These are phyloP conservation scores for Clavispora asparagi DNA, from an alignment of 805 yeast species.

Conservation along the genomic window DNA sequence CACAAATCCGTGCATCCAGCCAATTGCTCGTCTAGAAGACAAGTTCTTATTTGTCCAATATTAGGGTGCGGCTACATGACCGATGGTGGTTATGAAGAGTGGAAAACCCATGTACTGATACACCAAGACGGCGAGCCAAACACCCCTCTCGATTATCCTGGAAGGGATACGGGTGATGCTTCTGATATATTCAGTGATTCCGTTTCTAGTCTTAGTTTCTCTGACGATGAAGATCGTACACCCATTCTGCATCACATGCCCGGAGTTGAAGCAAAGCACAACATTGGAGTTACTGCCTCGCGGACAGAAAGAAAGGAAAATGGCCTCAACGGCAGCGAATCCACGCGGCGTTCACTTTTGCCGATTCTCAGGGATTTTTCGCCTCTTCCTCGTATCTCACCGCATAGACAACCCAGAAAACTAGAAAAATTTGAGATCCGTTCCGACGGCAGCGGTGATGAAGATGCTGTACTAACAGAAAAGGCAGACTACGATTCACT, in stretches of 20 bases:
- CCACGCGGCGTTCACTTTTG: neutral
- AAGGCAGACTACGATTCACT: neutral
- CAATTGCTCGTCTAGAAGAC: slow-evolving; percentile 25
- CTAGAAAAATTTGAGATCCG: neutral
- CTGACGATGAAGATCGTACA: slow-evolving; percentile 2
- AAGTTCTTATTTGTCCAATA: slow-evolving; percentile 33
- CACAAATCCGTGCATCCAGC: slow-evolving; percentile 15
- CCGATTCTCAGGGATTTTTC: neutral
- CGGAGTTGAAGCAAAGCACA: neutral
- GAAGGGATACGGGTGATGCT: neutral
- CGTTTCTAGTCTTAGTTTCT: slow-evolving; percentile 4
- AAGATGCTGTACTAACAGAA: neutral
- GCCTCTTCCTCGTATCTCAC: neutral
- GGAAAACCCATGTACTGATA: slow-evolving; percentile 4
- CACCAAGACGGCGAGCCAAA: neutral
- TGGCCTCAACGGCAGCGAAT: no score
- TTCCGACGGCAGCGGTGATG: neutral
- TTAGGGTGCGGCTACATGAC: slow-evolving; percentile 38
- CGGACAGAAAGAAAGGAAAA: neutral
- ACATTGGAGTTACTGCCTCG: neutral
- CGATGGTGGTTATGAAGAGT: slow-evolving; percentile 17
- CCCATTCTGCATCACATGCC: neutral
- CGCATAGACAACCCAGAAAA: neutral
- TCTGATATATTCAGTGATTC: slow-evolving; percentile 8
- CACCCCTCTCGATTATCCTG: neutral